Conservation (phyloP, 2,329 filamentous ascomycete species). For the Alternaria sp. region DNA sequence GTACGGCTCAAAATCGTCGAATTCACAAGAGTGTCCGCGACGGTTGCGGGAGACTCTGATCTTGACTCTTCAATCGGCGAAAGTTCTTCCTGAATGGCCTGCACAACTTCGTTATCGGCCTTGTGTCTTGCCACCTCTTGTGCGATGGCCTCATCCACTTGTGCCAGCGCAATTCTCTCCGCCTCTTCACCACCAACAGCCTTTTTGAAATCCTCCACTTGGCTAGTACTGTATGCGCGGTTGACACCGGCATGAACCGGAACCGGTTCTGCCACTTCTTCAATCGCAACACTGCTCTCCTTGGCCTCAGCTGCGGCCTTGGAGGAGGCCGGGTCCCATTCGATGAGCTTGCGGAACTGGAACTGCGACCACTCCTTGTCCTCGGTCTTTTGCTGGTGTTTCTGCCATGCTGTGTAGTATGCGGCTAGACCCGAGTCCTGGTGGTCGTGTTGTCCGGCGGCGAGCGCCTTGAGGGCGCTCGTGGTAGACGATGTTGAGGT, state of each 20-base stretch:
- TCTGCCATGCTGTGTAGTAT: constrained; percentile 91
- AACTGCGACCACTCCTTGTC: constrained; percentile 91
- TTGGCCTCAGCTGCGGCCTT: constrained; percentile 51
- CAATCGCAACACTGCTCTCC: constrained; percentile 41
- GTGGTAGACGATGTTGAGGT: constrained; percentile 57
- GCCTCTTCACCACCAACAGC: constrained; percentile 58
- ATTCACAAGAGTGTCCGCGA: constrained; percentile 39
- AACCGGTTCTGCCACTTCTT: constrained; percentile 41
- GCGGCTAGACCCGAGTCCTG: constrained; percentile 74
- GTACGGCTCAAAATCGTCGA: constrained; percentile 39
- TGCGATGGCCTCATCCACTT: constrained; percentile 85
- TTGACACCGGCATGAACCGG: constrained; percentile 49
- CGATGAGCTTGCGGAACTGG: constrained; percentile 85
- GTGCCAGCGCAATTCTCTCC: constrained; percentile 70
- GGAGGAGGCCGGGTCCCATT: constrained; percentile 74
- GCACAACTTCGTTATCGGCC: constrained; percentile 55
- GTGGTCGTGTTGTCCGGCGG: constrained; percentile 38
- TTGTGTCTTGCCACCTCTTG: constrained; percentile 74
- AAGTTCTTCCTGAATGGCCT: constrained; percentile 45
- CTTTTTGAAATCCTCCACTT: constrained; percentile 68
- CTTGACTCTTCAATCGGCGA: constrained; percentile 39
- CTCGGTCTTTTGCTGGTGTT: constrained; percentile 69
- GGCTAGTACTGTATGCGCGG: constrained; percentile 62
- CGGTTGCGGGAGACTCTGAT: constrained; percentile 43
- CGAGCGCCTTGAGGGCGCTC: constrained; percentile 46